Percentiles rank a stretch among this genome's conserved stretches.
Evolutionary conservation across 2,329 filamentous ascomycete genomes (phyloP).

Genomic region (Ascochyta lentis): DNA sequence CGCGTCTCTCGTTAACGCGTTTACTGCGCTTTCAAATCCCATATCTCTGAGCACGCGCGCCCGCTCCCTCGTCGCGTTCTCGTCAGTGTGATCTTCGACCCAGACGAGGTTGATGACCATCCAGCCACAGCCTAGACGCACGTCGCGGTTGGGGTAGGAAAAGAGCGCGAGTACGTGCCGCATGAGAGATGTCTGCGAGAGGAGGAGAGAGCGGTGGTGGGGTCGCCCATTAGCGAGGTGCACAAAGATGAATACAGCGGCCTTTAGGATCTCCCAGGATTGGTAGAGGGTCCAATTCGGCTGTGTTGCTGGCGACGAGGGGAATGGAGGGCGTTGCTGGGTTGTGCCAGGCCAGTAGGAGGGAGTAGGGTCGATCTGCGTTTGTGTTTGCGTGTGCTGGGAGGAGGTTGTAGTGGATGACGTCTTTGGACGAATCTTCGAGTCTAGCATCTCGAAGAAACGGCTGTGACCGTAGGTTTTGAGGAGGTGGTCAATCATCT

Average conservation of each 20-base stretch:
- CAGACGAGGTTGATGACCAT: slow-evolving; percentile 86
- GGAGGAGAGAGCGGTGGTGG: slow-evolving; percentile 70
- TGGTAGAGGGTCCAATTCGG: slow-evolving; percentile 44
- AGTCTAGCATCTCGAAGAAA: slow-evolving; percentile 80
- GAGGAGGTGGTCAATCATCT: slow-evolving; percentile 87
- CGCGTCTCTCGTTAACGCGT: slow-evolving; percentile 67
- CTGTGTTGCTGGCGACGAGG: slow-evolving; percentile 48
- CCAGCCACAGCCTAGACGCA: slow-evolving; percentile 82
- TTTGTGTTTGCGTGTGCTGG: not conserved
- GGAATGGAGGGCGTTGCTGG: slow-evolving; percentile 46
- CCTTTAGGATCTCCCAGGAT: slow-evolving; percentile 70
- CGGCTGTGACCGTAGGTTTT: slow-evolving; percentile 75
- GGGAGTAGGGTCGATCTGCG: slow-evolving; percentile 23
- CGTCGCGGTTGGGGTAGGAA: slow-evolving; percentile 72
- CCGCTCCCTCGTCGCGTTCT: slow-evolving; percentile 68
- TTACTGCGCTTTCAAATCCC: slow-evolving; percentile 72
- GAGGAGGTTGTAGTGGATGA: slow-evolving; percentile 12
- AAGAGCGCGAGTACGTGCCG: slow-evolving; percentile 76
- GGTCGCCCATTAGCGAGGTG: slow-evolving; percentile 86
- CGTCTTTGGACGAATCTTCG: slow-evolving; percentile 70
- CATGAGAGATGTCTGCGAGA: slow-evolving; percentile 78
- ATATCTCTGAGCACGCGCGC: slow-evolving; percentile 72
- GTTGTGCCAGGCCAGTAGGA: slow-evolving; percentile 67
- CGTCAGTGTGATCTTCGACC: slow-evolving; percentile 75
- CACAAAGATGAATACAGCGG: slow-evolving; percentile 81